phyloP scores from a whole-genome alignment of 495 filamentous ascomycete species.

The Hypoxylon fragiforme region DNA sequence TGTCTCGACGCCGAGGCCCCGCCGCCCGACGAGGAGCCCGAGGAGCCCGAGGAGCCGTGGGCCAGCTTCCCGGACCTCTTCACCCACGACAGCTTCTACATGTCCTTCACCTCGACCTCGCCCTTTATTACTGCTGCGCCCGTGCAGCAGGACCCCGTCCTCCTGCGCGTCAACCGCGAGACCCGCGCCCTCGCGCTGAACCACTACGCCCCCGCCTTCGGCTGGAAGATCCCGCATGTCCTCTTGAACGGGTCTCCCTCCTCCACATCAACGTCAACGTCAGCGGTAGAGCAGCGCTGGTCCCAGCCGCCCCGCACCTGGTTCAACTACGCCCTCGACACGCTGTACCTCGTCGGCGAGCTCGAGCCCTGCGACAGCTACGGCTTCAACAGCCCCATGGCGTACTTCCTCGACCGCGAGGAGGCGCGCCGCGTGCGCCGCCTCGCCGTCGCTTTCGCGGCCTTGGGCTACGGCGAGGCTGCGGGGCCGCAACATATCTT shows the following conservation, averaged over 20 bases:
- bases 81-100: no score
- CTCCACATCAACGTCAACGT: no score
- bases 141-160: slow-evolving; percentile 34
- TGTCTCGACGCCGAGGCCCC: slow-evolving; percentile 36
- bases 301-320: slow-evolving; percentile 39
- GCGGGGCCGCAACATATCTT: slow-evolving; percentile 42
- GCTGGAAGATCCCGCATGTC: slow-evolving; percentile 42
- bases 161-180: slow-evolving; percentile 47
- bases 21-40: not conserved
- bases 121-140: no score
- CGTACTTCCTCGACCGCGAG: slow-evolving; percentile 44
- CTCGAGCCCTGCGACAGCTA: slow-evolving; percentile 46
- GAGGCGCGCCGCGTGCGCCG: slow-evolving; percentile 42
- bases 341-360: slow-evolving; percentile 45
- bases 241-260: slow-evolving; percentile 12
- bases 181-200: slow-evolving; percentile 44
- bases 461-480: slow-evolving; percentile 38
- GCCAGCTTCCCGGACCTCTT: not conserved
- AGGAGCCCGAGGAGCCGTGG: slow-evolving; percentile 4
- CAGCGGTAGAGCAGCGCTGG: no score
- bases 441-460: slow-evolving; percentile 41
- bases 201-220: slow-evolving; percentile 49
- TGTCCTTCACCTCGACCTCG: no score
- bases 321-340: slow-evolving; percentile 47
- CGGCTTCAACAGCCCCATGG: slow-evolving; percentile 48